A percentile compares a stretch with the other conserved stretches of the same genome.
Evolutionary conservation across 2,329 filamentous ascomycete species (phyloP).

Genomic region (Pestalotiopsis sp.): DNA sequence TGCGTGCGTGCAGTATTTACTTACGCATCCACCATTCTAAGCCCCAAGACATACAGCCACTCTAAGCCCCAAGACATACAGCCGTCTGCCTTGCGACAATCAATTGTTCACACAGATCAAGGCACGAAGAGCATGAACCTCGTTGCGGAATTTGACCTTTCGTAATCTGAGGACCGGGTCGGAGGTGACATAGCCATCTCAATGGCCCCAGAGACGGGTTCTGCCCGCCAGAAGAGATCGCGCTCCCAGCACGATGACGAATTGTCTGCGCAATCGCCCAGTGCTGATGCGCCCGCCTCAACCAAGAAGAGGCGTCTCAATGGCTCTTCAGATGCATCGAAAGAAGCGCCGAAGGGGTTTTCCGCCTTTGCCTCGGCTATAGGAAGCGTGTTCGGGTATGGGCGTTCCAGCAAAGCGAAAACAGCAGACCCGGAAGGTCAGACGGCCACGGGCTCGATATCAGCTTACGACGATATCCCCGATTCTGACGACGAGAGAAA

Average conservation of each 20-base stretch:
- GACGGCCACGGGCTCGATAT: background rate
- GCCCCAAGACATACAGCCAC: background rate
- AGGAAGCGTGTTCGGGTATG: constrained; percentile 1
- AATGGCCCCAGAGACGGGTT: constrained; percentile 10
- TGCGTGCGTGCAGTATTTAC: background rate
- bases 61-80: background rate
- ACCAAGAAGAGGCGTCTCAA: constrained; percentile 12
- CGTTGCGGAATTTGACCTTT: background rate
- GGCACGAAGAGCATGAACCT: background rate
- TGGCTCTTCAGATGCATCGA: background rate
- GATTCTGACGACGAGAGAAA: background rate
- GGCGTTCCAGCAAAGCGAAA: constrained; percentile 1
- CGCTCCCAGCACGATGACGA: constrained; percentile 8
- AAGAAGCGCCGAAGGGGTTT: background rate
- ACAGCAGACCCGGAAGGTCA: background rate
- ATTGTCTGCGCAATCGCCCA: background rate
- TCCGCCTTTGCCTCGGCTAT: constrained; percentile 10
- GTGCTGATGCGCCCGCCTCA: background rate
- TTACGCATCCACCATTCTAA: background rate
- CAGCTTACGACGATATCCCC: constrained; percentile 2
- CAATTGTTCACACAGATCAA: background rate
- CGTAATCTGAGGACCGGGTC: background rate
- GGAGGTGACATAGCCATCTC: background rate
- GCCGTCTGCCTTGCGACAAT: background rate
- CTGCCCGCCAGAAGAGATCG: constrained; percentile 11